A percentile compares a stretch with the other conserved stretches of the same genome.
Evolutionary conservation across 2,329 filamentous ascomycete species (phyloP).

Genomic region (Mariannaea sp.): DNA sequence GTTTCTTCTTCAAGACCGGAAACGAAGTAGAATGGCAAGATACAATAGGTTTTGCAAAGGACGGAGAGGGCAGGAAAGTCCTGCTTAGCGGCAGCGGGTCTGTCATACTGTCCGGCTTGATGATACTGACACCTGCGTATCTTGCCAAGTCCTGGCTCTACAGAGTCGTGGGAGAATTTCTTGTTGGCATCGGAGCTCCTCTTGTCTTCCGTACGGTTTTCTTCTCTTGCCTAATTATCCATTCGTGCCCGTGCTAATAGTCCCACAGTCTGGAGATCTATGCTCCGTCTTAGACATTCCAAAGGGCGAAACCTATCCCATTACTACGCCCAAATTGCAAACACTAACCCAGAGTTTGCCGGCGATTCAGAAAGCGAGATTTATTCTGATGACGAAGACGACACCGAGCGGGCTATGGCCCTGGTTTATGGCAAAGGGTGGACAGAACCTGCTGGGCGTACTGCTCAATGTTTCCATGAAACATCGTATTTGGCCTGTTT

Average conservation of each 20-base stretch:
- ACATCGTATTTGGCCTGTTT: conserved; percentile 21
- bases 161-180: conserved; percentile 27
- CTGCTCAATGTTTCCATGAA: conserved; percentile 2
- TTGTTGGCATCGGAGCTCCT: conserved; percentile 27
- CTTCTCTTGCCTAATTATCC: not conserved
- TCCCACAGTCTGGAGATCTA: conserved; percentile 23
- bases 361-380: conserved; percentile 26
- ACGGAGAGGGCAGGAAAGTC: conserved; percentile 41
- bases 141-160: conserved; percentile 35
- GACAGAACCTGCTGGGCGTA: conserved; percentile 11
- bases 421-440: conserved; percentile 19
- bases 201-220: conserved; percentile 31
- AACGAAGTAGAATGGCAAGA: conserved; percentile 42
- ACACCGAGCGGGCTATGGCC: conserved; percentile 18
- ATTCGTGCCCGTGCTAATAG: conserved; percentile 4
- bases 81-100: conserved; percentile 38
- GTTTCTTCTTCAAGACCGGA: conserved; percentile 41
- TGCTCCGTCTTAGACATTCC: conserved; percentile 16
- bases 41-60: conserved; percentile 37
- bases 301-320: conserved; percentile 6
- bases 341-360: conserved; percentile 13
- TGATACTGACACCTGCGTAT: conserved; percentile 34
- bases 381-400: conserved; percentile 24
- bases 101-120: conserved; percentile 30
- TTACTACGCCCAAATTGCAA: conserved; percentile 9